Percentiles rank a stretch among this genome's conserved stretches.
phyloP scores from a whole-genome alignment of 306 rosid species.

The Rosa rugosa region DNA sequence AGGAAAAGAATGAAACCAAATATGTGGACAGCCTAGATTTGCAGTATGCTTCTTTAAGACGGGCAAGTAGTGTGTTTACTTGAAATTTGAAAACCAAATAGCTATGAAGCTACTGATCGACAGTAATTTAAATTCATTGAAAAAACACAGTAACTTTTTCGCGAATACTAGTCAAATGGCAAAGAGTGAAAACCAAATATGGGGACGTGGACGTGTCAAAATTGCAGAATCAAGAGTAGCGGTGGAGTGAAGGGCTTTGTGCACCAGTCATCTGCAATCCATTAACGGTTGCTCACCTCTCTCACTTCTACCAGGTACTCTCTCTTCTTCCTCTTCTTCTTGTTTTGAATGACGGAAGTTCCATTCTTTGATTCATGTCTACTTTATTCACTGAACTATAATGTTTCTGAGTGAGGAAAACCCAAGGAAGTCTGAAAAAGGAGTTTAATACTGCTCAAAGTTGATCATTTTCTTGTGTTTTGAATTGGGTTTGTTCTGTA shows the following conservation, averaged over 20 bases:
- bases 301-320: constrained; percentile 2
- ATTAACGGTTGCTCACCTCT: not conserved
- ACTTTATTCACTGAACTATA: not conserved
- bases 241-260: not conserved
- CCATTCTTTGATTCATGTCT: not conserved
- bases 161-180: not conserved
- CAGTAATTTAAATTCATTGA: not conserved
- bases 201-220: constrained; percentile 12
- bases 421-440: not conserved
- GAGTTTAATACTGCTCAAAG: not conserved
- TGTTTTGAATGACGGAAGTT: not conserved
- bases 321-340: not conserved
- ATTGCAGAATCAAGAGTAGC: not conserved
- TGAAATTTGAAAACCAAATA: not conserved
- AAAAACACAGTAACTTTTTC: not conserved
- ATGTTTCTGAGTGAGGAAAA: not conserved
- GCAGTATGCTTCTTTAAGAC: no score
- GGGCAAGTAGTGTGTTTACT: not conserved
- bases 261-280: constrained; percentile 23
- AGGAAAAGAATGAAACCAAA: no score
- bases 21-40: no score
- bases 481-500: not conserved
- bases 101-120: not conserved
- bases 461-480: not conserved
- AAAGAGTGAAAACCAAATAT: not conserved